Evolutionary conservation across 1,284 basidiomycete genomes (phyloP).

Genomic region (Schizopora paradoxa): DNA sequence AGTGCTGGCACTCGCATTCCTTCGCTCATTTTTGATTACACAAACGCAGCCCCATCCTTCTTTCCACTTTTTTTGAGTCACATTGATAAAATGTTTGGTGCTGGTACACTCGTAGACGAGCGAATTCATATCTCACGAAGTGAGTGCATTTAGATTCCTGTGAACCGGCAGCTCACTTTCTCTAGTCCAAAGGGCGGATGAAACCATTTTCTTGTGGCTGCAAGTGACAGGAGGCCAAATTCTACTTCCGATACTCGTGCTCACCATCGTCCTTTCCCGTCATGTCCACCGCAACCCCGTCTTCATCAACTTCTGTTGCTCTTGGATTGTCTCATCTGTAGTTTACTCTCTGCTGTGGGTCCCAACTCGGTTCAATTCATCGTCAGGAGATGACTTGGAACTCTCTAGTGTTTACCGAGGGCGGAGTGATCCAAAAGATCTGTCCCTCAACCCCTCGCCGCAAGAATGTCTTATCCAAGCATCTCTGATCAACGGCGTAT

Average conservation of each 20-base stretch:
- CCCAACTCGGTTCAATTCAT: not conserved
- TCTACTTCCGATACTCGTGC: conserved; percentile 16
- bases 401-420: conserved; percentile 15
- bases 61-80: too few relatives aligned
- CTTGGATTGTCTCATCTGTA: conserved; percentile 17
- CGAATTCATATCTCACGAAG: too few relatives aligned
- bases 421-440: conserved; percentile 7
- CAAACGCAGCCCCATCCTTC: too few relatives aligned
- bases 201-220: conserved; percentile 15
- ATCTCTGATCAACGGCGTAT: conserved; percentile 13
- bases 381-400: not conserved
- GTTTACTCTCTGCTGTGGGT: conserved; percentile 17
- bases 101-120: too few relatives aligned
- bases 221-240: conserved; percentile 18
- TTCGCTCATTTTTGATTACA: too few relatives aligned
- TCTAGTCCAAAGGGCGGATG: conserved; percentile 13
- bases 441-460: conserved; percentile 12
- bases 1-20: too few relatives aligned
- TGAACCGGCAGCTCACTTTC: too few relatives aligned
- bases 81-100: too few relatives aligned
- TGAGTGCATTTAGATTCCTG: too few relatives aligned
- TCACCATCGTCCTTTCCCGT: conserved; percentile 16
- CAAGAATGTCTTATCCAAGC: conserved; percentile 16
- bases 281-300: conserved; percentile 15
- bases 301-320: conserved; percentile 17